Evolutionary conservation across 164 flowering plant genomes (phyloP).

Genomic region (Magnolia kwangsiensis): DNA sequence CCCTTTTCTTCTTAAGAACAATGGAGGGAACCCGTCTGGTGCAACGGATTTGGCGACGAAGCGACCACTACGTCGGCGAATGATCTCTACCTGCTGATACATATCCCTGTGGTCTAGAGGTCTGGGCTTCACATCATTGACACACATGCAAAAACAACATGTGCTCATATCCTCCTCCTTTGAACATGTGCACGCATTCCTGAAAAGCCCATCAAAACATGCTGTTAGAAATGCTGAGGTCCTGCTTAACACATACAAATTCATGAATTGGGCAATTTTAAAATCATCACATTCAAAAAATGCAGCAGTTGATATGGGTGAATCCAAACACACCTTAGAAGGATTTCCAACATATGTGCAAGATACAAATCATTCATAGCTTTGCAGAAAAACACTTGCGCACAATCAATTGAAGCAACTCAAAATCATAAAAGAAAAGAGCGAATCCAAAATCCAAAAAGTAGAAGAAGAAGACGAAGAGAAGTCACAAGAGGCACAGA

Average conservation of each 20-base stretch:
- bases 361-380: no score
- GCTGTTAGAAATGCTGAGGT: conserved; percentile 31
- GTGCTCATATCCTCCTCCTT: conserved; percentile 33
- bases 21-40: conserved; percentile 16
- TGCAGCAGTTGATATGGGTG: background rate
- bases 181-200: conserved; percentile 37
- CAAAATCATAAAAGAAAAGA: no score
- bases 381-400: no score
- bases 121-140: conserved; percentile 30
- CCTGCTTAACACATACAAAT: conserved; percentile 16
- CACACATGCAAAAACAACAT: conserved; percentile 27
- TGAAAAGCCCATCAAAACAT: no score
- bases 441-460: no score
- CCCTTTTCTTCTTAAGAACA: conserved; percentile 10
- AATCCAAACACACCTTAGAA: no score
- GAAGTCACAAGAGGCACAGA: no score
- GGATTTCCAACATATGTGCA: no score
- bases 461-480: no score
- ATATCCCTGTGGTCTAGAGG: conserved; percentile 32
- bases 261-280: background rate
- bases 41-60: conserved; percentile 21
- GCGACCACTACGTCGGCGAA: background rate
- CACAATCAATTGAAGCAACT: no score
- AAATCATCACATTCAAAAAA: background rate
- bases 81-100: conserved; percentile 39